phyloP scores from a whole-genome alignment of 129 eudicot genomes.

The Ambrosia trifida region DNA sequence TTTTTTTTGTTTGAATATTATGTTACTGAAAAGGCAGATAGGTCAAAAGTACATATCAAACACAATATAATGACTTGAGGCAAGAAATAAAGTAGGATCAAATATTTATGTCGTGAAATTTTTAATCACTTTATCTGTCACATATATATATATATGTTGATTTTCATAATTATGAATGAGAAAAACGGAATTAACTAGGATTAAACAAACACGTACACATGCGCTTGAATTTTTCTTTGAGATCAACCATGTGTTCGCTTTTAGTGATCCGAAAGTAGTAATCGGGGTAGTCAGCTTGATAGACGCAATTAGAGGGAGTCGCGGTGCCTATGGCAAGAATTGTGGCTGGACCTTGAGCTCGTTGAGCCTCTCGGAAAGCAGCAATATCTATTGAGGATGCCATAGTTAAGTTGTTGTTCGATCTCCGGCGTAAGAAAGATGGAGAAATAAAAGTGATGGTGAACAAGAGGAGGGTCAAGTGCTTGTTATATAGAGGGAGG shows the following conservation, averaged over 20 bases:
- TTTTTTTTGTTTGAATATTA: no score
- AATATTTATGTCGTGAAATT: neutral
- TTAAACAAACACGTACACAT: slow-evolving; percentile 32
- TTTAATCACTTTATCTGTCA: neutral
- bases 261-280: slow-evolving; percentile 49
- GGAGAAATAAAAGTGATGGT: slow-evolving; percentile 4
- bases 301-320: slow-evolving; percentile 42
- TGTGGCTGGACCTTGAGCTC: slow-evolving; percentile 49
- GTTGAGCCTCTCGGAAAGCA: slow-evolving; percentile 41
- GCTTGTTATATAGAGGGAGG: slow-evolving; percentile 15
- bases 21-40: no score
- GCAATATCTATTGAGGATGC: slow-evolving; percentile 35
- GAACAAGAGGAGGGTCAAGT: neutral
- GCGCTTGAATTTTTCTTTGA: slow-evolving; percentile 48
- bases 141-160: neutral
- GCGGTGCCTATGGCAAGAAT: slow-evolving; percentile 52
- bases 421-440: neutral
- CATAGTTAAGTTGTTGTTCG: slow-evolving; percentile 7
- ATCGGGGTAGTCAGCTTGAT: slow-evolving; percentile 48
- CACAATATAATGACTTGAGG: no score
- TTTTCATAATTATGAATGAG: neutral
- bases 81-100: neutral
- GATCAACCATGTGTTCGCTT: slow-evolving; percentile 51
- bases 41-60: no score
- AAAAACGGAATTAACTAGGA: neutral